Conservation (phyloP, 139 green algal species). For the Zygnema circumcarinatum region DNA sequence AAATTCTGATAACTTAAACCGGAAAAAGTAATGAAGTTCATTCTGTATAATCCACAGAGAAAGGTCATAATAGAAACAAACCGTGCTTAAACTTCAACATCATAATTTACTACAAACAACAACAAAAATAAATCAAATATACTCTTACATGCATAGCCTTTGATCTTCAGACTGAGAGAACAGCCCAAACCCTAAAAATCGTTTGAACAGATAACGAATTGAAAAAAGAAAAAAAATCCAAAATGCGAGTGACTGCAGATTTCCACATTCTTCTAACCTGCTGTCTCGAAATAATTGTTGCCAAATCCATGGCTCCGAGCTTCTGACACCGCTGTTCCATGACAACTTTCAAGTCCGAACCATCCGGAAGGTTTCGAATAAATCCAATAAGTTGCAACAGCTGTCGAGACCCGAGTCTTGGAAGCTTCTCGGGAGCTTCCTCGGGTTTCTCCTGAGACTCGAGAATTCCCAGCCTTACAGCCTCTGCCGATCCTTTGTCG, state of each 20-base stretch:
- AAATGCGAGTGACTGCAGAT: not conserved
- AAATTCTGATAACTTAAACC: too few species aligned
- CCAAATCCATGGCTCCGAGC: not conserved
- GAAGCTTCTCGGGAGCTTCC: too few species aligned
- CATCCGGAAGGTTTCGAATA: too few species aligned
- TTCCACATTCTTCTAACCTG: not conserved
- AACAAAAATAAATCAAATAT: too few species aligned
- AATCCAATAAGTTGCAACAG: too few species aligned
- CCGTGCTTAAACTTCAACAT: not conserved
- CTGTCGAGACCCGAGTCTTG: too few species aligned
- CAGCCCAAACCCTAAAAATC: not conserved
- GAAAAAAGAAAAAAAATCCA: not conserved
- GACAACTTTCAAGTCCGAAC: not conserved
- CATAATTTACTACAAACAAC: not conserved
- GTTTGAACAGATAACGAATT: not conserved
- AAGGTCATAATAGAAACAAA: not conserved
- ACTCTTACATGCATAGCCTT: not conserved
- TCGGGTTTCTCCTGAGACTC: too few species aligned
- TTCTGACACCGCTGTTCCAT: not conserved
- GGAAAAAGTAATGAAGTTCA: not conserved
- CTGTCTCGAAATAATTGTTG: not conserved
- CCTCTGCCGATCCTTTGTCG: too few species aligned
- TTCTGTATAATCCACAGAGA: not conserved
- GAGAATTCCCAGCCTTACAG: too few species aligned
- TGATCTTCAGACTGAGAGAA: not conserved